Evolutionary conservation across 768 basidiomycete species (phyloP), one percentile per base, ranked within the genome.

Genomic region (Tylopilus sp.): DNA sequence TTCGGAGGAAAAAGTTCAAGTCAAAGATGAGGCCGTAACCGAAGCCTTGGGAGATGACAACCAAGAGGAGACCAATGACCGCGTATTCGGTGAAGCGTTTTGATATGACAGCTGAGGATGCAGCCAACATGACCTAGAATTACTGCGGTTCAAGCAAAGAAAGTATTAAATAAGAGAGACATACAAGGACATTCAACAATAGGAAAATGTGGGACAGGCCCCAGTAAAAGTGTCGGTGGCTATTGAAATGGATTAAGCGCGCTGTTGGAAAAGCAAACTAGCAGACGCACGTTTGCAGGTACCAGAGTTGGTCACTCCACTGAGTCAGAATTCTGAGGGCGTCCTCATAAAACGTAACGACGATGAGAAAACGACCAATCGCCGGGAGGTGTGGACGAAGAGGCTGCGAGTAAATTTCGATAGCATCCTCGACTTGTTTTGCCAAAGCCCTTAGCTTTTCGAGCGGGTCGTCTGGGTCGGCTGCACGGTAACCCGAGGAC

Each of bases 1-100:
- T 99, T 69, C 97, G 94, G 40, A 98, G 87, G 92, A 99, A 99
- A 81, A 99, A 99, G 75, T 91, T 98, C 69, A 98, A 80, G 79
- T 98, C 97, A 71, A 99, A 99, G 65, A 99, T 95, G 69, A 99
- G 89, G 30, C 97, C 97, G 65, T 99, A 99, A 60, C 97, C 97
- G 60, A 99, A 89, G 40, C 95, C 95, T 73, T 99, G 97, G 40
- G 94, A 83, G 61, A 98, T 72, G 50, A 99, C 95, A 44, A 98
- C 97, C 44, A 75, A 78, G 48, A 98, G 79, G 41, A 99, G 87
- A 59, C 93, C 94, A 41, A 84, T 83, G 57, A 95, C 90, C 13
- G 95, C 87, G 66, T 82, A 86, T 75, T 95, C 93, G 1, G 92
- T 88, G 73, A 87, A 81, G 48, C 84, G 82, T 71, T 93, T 95